Percentiles rank a stretch among this genome's conserved stretches.
These are phyloP conservation scores for Pythium utonaiense DNA, from an alignment of 352 stramenopile genomes.

Conservation along the genomic window DNA sequence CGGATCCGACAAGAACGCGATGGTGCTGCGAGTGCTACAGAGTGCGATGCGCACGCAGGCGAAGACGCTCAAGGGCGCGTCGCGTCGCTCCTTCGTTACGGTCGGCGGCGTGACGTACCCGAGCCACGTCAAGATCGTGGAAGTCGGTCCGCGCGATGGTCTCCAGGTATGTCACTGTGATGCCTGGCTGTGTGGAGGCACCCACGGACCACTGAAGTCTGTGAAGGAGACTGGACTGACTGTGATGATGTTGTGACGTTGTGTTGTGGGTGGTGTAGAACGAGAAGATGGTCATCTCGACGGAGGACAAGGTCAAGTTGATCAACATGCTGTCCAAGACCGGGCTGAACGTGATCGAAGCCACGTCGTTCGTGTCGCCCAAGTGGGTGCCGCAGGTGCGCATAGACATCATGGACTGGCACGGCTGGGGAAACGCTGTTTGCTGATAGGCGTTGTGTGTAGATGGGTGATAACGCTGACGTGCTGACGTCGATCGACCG, in stretches of 20 bases:
- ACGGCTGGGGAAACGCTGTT: no score
- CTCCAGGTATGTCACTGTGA: conserved; percentile 55
- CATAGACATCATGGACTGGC: no score
- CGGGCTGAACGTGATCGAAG: conserved; percentile 90
- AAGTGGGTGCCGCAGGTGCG: conserved; percentile 95
- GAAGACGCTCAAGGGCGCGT: conserved; percentile 3
- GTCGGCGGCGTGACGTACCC: conserved; percentile 45
- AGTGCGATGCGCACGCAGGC: conserved; percentile 9
- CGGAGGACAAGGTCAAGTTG: conserved; percentile 89
- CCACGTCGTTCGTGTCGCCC: conserved; percentile 94
- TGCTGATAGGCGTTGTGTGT: background rate
- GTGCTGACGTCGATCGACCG: conserved; percentile 85
- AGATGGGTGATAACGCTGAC: conserved; percentile 93
- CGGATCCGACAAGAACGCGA: background rate
- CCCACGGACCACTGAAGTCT: no score
- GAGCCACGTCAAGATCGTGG: conserved; percentile 87
- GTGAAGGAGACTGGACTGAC: no score
- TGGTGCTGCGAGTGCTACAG: conserved; percentile 16
- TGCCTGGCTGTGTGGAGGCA: no score
- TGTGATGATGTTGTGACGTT: no score
- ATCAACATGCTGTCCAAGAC: conserved; percentile 90
- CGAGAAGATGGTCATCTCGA: conserved; percentile 86
- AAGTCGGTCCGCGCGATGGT: conserved; percentile 94
- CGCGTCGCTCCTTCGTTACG: conserved; percentile 25
- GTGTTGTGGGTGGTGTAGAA: conserved; percentile 63